Percentiles rank a stretch among this genome's conserved stretches.
Evolutionary conservation across 1,139 yeast species (phyloP).

Genomic region (Debaryomyces sp.): DNA sequence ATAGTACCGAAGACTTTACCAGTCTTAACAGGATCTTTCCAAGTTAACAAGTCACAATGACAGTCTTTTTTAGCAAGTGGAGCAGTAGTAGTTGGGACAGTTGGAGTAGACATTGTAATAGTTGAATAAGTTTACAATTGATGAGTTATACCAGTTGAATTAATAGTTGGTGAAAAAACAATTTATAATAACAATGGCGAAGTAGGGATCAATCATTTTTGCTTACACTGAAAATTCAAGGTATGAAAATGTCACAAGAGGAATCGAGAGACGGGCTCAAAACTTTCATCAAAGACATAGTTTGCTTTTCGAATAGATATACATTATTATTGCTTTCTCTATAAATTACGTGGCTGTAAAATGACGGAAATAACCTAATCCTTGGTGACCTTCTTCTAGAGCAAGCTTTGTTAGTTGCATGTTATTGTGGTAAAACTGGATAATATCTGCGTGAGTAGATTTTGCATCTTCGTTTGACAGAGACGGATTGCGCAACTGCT

Average conservation of each 20-base stretch:
- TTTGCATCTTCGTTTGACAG: conserved; percentile 1
- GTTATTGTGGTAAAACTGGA: conserved; percentile 10
- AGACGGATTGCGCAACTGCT: neutral
- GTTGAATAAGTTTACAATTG: conserved; percentile 5
- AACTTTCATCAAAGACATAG: neutral
- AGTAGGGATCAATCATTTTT: conserved; percentile 7
- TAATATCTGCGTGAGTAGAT: conserved; percentile 13
- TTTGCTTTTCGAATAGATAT: neutral
- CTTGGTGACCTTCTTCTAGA: conserved; percentile 1
- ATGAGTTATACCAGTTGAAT: conserved; percentile 3
- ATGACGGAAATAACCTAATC: neutral
- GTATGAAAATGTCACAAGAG: conserved; percentile 9
- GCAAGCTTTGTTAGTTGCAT: conserved; percentile 10
- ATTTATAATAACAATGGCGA: conserved; percentile 2
- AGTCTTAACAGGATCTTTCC: conserved; percentile 81
- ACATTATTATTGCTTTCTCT: neutral
- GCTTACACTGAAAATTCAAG: conserved; percentile 1
- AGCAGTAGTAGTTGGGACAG: conserved; percentile 2
- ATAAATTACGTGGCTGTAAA: neutral
- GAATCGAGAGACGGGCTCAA: conserved; percentile 7
- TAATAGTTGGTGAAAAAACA: neutral
- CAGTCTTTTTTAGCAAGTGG: conserved; percentile 3
- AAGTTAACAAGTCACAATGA: conserved; percentile 55
- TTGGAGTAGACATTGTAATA: conserved; percentile 8
- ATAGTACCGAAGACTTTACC: conserved; percentile 76